Evolutionary conservation across 1,139 yeast species (phyloP).

Genomic region (Scheffersomyces lignicola): DNA sequence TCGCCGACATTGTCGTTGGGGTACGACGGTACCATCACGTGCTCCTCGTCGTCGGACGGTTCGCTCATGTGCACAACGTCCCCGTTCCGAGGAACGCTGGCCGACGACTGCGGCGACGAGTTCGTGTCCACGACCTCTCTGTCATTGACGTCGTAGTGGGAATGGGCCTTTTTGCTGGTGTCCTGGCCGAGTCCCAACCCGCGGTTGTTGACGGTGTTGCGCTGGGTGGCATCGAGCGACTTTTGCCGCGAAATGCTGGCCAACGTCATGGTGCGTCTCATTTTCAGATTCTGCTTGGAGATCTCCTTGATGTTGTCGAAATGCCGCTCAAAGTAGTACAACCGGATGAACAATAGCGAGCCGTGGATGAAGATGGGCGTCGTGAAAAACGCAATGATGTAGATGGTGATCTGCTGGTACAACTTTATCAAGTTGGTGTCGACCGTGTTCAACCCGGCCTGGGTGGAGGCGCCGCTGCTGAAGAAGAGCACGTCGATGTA

Average conservation of each 20-base stretch:
- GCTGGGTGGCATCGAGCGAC: conserved; percentile 26
- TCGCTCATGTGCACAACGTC: conserved; percentile 36
- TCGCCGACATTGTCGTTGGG: conserved; percentile 2
- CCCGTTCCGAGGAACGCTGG: conserved; percentile 8
- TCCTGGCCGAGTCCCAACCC: conserved; percentile 24
- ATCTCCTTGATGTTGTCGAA: conserved; percentile 78
- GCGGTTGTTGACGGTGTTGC: conserved; percentile 41
- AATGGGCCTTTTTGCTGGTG: neutral
- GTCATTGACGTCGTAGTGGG: conserved; percentile 4
- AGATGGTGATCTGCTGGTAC: conserved; percentile 77
- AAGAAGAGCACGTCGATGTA: conserved; percentile 83
- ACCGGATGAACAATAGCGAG: conserved; percentile 70
- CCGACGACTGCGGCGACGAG: conserved; percentile 9
- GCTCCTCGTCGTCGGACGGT: conserved; percentile 25
- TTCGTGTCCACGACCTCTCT: conserved; percentile 5
- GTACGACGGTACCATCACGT: neutral
- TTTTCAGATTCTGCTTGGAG: conserved; percentile 71
- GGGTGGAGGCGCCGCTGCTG: conserved; percentile 77
- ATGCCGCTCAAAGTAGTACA: conserved; percentile 86
- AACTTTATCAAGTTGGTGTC: conserved; percentile 59
- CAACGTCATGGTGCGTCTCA: conserved; percentile 78
- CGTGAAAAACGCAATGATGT: conserved; percentile 59
- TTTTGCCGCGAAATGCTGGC: conserved; percentile 45
- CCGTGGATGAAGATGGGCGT: conserved; percentile 93
- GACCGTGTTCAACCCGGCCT: conserved; percentile 87